These are phyloP conservation scores for Massospora cicadina DNA, from an alignment of 371 early-diverging fungal species.

Conservation along the genomic window DNA sequence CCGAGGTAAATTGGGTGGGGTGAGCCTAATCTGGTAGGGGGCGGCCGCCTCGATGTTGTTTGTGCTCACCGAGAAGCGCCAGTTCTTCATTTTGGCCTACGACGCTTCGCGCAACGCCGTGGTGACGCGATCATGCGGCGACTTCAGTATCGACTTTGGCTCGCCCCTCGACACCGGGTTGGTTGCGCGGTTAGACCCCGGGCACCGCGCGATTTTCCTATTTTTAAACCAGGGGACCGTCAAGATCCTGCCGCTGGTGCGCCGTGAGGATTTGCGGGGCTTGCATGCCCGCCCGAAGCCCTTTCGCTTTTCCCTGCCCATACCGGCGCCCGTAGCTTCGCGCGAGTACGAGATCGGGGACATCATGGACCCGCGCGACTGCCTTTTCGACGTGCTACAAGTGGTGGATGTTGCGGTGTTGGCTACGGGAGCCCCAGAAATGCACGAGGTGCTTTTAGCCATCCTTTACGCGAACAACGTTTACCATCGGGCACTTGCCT, in stretches of 20 bases:
- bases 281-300: not conserved
- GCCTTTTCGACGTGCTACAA: not conserved
- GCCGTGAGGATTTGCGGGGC: not conserved
- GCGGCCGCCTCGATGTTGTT: not conserved
- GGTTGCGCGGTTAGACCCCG: not conserved
- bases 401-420: not conserved
- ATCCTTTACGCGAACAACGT: not conserved
- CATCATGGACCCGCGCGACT: not conserved
- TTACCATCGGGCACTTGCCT: not conserved
- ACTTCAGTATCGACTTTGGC: conserved; percentile 1
- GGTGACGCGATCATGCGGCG: not conserved
- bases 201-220: not conserved
- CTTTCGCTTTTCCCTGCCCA: not conserved
- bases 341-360: not conserved
- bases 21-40: not conserved
- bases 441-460: not conserved
- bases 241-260: not conserved
- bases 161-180: not conserved
- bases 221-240: conserved; percentile 1
- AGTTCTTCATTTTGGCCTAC: not conserved
- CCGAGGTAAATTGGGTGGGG: not conserved
- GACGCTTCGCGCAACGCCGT: not conserved
- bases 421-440: not conserved
- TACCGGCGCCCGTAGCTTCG: not conserved
- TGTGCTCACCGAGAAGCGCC: not conserved